Percentiles rank a stretch among this genome's conserved stretches.
Evolutionary conservation across 2,329 filamentous ascomycete genomes (phyloP).

Genomic region (Ceratocystiopsis minuta): DNA sequence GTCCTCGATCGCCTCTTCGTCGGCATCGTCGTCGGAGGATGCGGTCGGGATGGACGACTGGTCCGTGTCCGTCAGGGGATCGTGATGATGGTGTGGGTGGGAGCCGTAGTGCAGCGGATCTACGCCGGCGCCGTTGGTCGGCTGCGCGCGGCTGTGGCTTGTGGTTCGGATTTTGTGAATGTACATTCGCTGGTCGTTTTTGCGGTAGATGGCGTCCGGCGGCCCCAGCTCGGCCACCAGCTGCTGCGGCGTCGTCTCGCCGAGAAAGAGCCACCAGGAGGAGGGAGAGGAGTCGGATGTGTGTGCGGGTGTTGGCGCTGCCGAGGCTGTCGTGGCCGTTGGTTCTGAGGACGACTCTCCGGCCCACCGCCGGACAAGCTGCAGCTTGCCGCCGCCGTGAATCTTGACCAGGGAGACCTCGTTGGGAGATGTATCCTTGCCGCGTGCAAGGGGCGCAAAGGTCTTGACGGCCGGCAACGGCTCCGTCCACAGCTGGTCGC

Average conservation of each 20-base stretch:
- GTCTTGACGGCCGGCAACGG: conserved; percentile 56
- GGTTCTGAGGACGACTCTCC: background rate
- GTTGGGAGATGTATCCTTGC: conserved; percentile 65
- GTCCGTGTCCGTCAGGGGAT: conserved; percentile 48
- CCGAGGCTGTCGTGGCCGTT: background rate
- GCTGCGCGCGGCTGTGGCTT: conserved; percentile 31
- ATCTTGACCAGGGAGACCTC: conserved; percentile 71
- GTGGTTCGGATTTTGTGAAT: conserved; percentile 52
- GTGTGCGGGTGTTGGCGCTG: background rate
- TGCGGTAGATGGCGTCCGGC: conserved; percentile 84
- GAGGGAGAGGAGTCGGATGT: background rate
- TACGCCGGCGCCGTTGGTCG: conserved; percentile 19
- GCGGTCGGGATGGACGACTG: conserved; percentile 55
- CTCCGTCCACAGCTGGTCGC: conserved; percentile 59
- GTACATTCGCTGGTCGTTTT: conserved; percentile 73
- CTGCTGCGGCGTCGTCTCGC: conserved; percentile 82
- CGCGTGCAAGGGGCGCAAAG: conserved; percentile 48
- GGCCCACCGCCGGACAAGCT: conserved; percentile 56
- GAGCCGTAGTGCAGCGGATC: conserved; percentile 14
- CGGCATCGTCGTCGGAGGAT: conserved; percentile 52
- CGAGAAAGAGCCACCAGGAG: conserved; percentile 51
- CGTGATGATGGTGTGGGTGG: conserved; percentile 10
- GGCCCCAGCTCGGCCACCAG: conserved; percentile 79
- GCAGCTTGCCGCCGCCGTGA: conserved; percentile 59
- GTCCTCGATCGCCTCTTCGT: conserved; percentile 38